A percentile compares a stretch with the other conserved stretches of the same genome.
These are phyloP conservation scores for Penicillium sp. DNA, from an alignment of 2,329 filamentous ascomycete species.

Conservation along the genomic window DNA sequence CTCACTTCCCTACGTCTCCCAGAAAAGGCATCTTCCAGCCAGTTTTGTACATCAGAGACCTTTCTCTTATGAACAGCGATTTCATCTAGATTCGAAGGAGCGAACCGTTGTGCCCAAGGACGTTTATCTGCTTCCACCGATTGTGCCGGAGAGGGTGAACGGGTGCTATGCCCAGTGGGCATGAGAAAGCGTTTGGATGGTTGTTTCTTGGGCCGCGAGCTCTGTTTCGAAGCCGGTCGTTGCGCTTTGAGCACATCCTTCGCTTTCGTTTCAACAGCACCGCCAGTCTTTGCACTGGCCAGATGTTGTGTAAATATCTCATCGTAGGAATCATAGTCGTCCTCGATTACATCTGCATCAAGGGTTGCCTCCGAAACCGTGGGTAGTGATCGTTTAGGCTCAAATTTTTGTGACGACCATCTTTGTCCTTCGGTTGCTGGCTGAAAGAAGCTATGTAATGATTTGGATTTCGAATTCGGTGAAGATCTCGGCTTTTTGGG, in stretches of 20 bases:
- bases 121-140: slow-evolving; percentile 50
- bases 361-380: slow-evolving; percentile 15
- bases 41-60: slow-evolving; percentile 76
- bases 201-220: slow-evolving; percentile 11
- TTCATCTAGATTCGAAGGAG: slow-evolving; percentile 72
- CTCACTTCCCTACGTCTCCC: slow-evolving; percentile 50
- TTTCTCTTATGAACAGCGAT: slow-evolving; percentile 94
- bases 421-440: slow-evolving; percentile 40
- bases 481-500: slow-evolving; percentile 24
- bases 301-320: slow-evolving; percentile 38
- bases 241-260: slow-evolving; percentile 3
- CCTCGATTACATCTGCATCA: slow-evolving; percentile 41
- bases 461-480: slow-evolving; percentile 27
- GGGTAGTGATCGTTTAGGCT: slow-evolving; percentile 15
- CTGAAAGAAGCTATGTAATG: slow-evolving; percentile 43
- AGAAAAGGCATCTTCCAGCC: slow-evolving; percentile 72
- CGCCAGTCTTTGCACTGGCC: slow-evolving; percentile 19
- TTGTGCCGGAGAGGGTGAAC: slow-evolving; percentile 11
- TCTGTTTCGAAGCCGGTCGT: slow-evolving; percentile 18
- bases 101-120: slow-evolving; percentile 87
- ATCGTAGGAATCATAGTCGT: slow-evolving; percentile 40
- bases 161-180: not conserved
- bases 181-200: slow-evolving; percentile 31
- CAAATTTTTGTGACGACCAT: slow-evolving; percentile 35
- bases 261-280: slow-evolving; percentile 4